phyloP scores from a whole-genome alignment of 139 green algal species.

The Zygnema circumcarinatum region DNA sequence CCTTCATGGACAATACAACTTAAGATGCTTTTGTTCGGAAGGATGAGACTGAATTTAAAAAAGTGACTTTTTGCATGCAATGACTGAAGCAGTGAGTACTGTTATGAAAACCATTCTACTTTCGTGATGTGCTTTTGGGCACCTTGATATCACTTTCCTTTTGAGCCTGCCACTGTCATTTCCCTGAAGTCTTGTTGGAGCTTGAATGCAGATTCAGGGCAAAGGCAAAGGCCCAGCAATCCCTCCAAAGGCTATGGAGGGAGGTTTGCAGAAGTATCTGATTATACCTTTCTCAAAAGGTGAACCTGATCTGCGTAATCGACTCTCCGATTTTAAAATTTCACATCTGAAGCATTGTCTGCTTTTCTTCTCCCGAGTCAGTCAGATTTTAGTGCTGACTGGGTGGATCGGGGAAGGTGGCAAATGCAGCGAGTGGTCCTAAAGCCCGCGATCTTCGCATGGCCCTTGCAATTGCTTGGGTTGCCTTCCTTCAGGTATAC shows the following conservation, averaged over 20 bases:
- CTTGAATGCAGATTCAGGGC: conserved; percentile 32
- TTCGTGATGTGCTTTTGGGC: too few relatives aligned
- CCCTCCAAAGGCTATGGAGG: conserved; percentile 64
- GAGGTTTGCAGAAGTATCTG: conserved; percentile 64
- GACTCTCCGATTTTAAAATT: not conserved
- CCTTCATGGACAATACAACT: too few relatives aligned
- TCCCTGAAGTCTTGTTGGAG: not conserved
- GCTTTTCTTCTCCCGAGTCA: not conserved
- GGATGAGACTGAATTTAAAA: too few relatives aligned
- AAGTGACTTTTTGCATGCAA: too few relatives aligned
- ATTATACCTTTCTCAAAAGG: conserved; percentile 72
- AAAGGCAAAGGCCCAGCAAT: conserved; percentile 51
- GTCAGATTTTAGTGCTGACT: not conserved
- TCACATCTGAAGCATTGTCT: not conserved
- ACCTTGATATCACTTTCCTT: conserved; percentile 16
- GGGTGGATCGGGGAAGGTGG: not conserved
- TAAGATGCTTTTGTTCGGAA: too few relatives aligned
- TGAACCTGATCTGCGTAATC: not conserved
- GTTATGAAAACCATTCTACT: too few relatives aligned
- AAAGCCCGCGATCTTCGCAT: conserved; percentile 44
- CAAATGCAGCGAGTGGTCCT: conserved; percentile 49
- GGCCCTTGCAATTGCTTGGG: conserved; percentile 71
- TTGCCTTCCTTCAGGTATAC: conserved; percentile 66
- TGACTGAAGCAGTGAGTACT: too few relatives aligned
- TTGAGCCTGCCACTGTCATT: not conserved